These are phyloP conservation scores for Candida coquimbonensis DNA, from an alignment of 805 yeast species.

Conservation along the genomic window DNA sequence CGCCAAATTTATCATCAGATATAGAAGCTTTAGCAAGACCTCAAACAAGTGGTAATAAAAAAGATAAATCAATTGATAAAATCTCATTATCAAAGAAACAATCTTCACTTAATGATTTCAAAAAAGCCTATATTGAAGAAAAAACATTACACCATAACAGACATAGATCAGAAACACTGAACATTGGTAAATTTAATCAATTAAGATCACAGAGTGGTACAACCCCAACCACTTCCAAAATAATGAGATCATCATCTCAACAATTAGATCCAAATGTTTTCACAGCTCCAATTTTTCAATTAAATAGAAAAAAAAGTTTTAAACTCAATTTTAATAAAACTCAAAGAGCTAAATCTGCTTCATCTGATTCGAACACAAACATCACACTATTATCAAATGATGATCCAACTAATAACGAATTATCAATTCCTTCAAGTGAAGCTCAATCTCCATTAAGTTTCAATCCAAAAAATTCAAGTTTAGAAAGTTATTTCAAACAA, in stretches of 20 bases:
- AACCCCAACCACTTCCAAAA: not conserved
- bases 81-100: conserved; percentile 1
- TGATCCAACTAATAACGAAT: not conserved
- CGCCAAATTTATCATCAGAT: conserved; percentile 12
- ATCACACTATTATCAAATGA: not conserved
- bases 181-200: conserved; percentile 11
- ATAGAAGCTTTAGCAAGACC: not conserved
- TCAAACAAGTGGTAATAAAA: not conserved
- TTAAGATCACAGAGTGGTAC: conserved; percentile 8
- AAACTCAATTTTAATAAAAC: conserved; percentile 2
- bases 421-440: conserved; percentile 16
- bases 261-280: not conserved
- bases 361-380: conserved; percentile 8
- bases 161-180: conserved; percentile 21
- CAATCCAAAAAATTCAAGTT: conserved; percentile 1
- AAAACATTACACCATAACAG: conserved; percentile 13
- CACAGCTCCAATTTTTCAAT: not conserved
- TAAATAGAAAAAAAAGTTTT: conserved; percentile 4
- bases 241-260: not conserved
- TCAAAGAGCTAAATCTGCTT: conserved; percentile 20
- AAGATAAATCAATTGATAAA: not conserved
- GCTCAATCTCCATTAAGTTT: conserved; percentile 12
- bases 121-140: not conserved
- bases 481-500: conserved; percentile 10
- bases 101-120: conserved; percentile 4